These are phyloP conservation scores for Boletus rubropictus DNA, from an alignment of 768 basidiomycete genomes.

Conservation along the genomic window DNA sequence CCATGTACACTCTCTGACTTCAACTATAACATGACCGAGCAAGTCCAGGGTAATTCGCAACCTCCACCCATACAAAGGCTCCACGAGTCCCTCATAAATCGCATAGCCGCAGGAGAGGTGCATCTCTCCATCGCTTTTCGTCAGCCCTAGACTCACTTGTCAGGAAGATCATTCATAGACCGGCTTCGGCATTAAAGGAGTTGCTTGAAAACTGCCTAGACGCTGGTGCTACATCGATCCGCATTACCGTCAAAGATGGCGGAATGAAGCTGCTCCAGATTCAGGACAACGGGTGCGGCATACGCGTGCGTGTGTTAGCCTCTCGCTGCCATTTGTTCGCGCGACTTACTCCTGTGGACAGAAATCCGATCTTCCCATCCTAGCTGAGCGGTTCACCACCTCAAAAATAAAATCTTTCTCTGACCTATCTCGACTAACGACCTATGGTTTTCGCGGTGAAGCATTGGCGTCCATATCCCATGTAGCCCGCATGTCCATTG, in stretches of 20 bases:
- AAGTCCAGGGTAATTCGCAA: slow-evolving; percentile 11
- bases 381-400: slow-evolving; percentile 94
- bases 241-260: slow-evolving; percentile 88
- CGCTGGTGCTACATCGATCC: slow-evolving; percentile 82
- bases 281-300: slow-evolving; percentile 94
- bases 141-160: slow-evolving; percentile 13
- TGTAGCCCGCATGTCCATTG: slow-evolving; percentile 80
- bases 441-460: slow-evolving; percentile 97
- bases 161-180: slow-evolving; percentile 75
- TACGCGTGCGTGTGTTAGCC: slow-evolving; percentile 53
- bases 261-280: slow-evolving; percentile 94
- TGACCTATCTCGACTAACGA: slow-evolving; percentile 76
- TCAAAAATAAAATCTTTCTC: slow-evolving; percentile 85
- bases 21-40: slow-evolving; percentile 10
- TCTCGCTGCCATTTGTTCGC: not conserved
- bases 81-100: slow-evolving; percentile 79
- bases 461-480: slow-evolving; percentile 95
- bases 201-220: slow-evolving; percentile 94
- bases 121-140: not conserved
- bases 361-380: slow-evolving; percentile 84
- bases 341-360: slow-evolving; percentile 26
- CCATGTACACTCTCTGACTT: not conserved
- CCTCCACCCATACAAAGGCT: slow-evolving; percentile 62
- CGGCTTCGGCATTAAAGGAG: slow-evolving; percentile 93
- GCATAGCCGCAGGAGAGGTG: slow-evolving; percentile 81